phyloP scores from a whole-genome alignment of 108 stramenopile genomes.

The Halocafeteria seosinensis region DNA sequence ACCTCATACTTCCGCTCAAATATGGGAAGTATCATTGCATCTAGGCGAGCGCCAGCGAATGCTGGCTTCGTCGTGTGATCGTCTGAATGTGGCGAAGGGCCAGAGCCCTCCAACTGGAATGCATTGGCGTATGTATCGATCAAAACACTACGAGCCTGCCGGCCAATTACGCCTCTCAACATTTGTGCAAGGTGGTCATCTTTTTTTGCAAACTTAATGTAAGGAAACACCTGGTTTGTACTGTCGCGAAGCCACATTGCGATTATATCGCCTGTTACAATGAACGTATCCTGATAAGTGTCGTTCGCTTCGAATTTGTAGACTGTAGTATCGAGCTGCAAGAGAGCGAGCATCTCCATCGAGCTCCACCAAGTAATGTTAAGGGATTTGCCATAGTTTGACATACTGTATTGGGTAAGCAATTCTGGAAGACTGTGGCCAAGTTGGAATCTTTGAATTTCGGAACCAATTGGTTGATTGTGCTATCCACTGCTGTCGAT shows the following conservation, averaged over 20 bases:
- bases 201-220: slow-evolving; percentile 17
- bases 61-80: neutral
- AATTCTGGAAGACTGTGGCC: neutral
- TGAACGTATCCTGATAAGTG: too few relatives aligned
- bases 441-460: neutral
- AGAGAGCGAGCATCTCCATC: too few relatives aligned
- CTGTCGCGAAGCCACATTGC: slow-evolving; percentile 56
- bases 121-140: slow-evolving; percentile 51
- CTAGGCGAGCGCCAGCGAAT: neutral
- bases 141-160: slow-evolving; percentile 36
- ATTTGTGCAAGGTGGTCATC: slow-evolving; percentile 31
- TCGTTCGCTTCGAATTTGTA: slow-evolving; percentile 15
- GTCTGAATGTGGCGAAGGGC: slow-evolving; percentile 1
- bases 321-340: neutral
- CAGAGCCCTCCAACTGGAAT: slow-evolving; percentile 7
- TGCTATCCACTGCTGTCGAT: neutral
- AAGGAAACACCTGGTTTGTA: slow-evolving; percentile 47
- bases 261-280: slow-evolving; percentile 56
- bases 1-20: slow-evolving; percentile 28
- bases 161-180: slow-evolving; percentile 39
- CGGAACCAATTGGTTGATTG: neutral
- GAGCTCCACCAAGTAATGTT: too few relatives aligned
- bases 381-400: too few relatives aligned
- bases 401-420: neutral
- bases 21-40: neutral